These are phyloP conservation scores for Penicillium cosmopolitanum DNA, from an alignment of 495 filamentous ascomycete species.

Conservation along the genomic window DNA sequence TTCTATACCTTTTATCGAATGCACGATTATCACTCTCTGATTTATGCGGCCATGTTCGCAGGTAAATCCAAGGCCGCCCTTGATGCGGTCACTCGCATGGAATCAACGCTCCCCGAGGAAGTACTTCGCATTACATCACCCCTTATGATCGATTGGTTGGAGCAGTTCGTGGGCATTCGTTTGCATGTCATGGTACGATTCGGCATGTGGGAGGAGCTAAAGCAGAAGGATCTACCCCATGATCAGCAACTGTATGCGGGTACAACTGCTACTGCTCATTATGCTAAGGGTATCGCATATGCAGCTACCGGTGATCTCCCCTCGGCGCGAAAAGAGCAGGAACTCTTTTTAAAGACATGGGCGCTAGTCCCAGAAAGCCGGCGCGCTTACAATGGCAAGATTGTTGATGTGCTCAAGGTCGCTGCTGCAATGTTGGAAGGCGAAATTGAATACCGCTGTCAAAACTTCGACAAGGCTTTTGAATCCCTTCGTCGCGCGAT, in stretches of 20 bases:
- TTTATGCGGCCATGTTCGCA: constrained; percentile 70
- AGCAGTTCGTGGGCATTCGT: constrained; percentile 60
- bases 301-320: constrained; percentile 51
- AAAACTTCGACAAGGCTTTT: constrained; percentile 55
- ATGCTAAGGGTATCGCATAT: constrained; percentile 60
- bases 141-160: constrained; percentile 70
- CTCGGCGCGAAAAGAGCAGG: constrained; percentile 45
- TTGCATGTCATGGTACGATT: constrained; percentile 68
- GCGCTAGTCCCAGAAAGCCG: constrained; percentile 49
- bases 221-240: constrained; percentile 46
- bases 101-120: constrained; percentile 55
- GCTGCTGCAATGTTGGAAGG: constrained; percentile 64
- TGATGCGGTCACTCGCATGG: constrained; percentile 53
- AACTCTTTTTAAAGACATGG: constrained; percentile 47
- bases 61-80: constrained; percentile 56
- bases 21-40: constrained; percentile 64
- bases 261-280: constrained; percentile 60
- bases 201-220: constrained; percentile 61
- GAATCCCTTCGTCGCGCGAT: constrained; percentile 51
- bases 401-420: constrained; percentile 56
- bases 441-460: constrained; percentile 63
- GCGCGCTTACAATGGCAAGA: constrained; percentile 59
- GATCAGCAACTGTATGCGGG: constrained; percentile 57
- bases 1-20: constrained; percentile 69
- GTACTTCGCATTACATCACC: constrained; percentile 61